A percentile compares a stretch with the other conserved stretches of the same genome.
These are phyloP conservation scores for Arxiozyma heterogenica DNA, from an alignment of 1,139 yeast species.

Conservation along the genomic window DNA sequence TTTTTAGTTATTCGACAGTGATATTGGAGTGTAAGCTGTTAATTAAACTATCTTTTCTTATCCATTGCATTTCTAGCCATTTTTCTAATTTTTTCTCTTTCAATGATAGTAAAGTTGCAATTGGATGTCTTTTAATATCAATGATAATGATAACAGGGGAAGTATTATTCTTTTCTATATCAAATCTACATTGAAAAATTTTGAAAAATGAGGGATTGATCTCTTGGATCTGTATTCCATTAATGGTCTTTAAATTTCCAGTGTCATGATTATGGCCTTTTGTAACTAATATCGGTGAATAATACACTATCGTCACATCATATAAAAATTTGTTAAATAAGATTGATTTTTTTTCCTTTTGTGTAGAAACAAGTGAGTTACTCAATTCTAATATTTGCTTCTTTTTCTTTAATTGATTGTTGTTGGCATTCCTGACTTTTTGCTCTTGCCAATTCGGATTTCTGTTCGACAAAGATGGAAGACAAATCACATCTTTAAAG, in stretches of 20 bases:
- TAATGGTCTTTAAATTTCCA: conserved; percentile 16
- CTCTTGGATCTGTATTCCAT: conserved; percentile 30
- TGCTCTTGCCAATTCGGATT: background rate
- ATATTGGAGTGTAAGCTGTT: conserved; percentile 32
- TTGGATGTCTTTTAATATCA: conserved; percentile 39
- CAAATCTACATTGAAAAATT: conserved; percentile 30
- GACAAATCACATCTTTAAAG: conserved; percentile 12
- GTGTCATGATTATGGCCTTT: conserved; percentile 17
- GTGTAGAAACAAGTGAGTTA: background rate
- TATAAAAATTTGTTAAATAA: conserved; percentile 32
- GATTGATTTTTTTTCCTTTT: conserved; percentile 3
- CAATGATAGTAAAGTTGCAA: conserved; percentile 41
- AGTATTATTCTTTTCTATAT: conserved; percentile 9
- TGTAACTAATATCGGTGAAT: conserved; percentile 24
- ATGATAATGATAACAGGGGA: conserved; percentile 38
- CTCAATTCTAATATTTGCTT: background rate
- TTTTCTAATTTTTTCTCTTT: conserved; percentile 49
- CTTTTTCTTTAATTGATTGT: background rate
- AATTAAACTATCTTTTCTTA: conserved; percentile 50
- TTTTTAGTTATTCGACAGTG: conserved; percentile 16
- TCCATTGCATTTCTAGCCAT: conserved; percentile 68
- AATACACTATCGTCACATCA: conserved; percentile 43
- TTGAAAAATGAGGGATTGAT: conserved; percentile 48
- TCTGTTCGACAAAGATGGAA: background rate
- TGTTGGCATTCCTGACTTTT: background rate